These are phyloP conservation scores for Pseudocercospora ulei DNA, from an alignment of 2,329 filamentous ascomycete genomes.

Conservation along the genomic window DNA sequence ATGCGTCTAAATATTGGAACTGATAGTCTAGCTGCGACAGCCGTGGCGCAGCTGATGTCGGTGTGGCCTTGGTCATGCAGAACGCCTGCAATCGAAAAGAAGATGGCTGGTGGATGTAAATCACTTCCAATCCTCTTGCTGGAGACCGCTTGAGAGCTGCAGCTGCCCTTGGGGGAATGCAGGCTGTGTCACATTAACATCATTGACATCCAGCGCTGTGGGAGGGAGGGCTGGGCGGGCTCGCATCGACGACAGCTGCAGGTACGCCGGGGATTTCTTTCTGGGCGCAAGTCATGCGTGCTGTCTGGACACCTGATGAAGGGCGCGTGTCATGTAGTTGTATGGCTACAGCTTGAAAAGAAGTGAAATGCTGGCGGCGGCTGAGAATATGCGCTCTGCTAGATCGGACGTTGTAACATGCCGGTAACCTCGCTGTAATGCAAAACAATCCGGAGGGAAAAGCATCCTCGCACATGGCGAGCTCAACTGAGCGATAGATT, in stretches of 20 bases:
- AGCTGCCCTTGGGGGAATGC: conserved; percentile 2
- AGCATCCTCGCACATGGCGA: too few species aligned
- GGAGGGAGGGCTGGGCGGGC: background rate
- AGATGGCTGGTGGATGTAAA: conserved; percentile 6
- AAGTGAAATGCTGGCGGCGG: too few species aligned
- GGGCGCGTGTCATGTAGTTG: too few species aligned
- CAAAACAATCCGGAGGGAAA: too few species aligned
- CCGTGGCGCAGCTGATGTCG: too few species aligned
- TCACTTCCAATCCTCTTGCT: conserved; percentile 1
- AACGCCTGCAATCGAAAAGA: too few species aligned
- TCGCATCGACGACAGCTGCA: background rate
- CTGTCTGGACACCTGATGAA: too few species aligned
- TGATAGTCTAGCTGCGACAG: conserved; percentile 2
- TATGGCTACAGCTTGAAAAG: too few species aligned
- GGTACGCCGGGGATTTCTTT: conserved; percentile 1
- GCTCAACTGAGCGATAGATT: too few species aligned
- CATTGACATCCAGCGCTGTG: background rate
- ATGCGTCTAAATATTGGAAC: background rate
- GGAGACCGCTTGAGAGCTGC: conserved; percentile 3
- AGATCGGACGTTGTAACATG: conserved; percentile 5
- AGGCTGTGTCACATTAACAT: conserved; percentile 1
- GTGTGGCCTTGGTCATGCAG: too few species aligned
- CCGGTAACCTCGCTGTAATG: conserved; percentile 6
- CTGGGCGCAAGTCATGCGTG: too few species aligned
- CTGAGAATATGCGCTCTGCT: conserved; percentile 5